Evolutionary conservation across 140 eudicot species (phyloP).

Genomic region (Senecio squalidus): DNA sequence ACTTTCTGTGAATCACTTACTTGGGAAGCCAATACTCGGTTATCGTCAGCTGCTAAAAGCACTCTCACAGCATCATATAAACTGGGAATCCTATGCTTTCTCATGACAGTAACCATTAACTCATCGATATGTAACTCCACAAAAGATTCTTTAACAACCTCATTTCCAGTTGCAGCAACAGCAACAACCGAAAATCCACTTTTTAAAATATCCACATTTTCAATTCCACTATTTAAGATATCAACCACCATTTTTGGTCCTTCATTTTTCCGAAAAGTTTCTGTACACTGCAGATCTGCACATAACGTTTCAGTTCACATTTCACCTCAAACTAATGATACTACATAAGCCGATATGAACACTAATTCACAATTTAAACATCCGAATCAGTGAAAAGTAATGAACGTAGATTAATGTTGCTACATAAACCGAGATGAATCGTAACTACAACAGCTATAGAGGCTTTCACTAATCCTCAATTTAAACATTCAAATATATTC

Average conservation of each 20-base stretch:
- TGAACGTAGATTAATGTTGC: too few relatives aligned
- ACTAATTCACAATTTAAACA: too few relatives aligned
- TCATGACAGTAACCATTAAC: conserved; percentile 48
- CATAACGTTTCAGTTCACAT: neutral
- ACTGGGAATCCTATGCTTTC: conserved; percentile 46
- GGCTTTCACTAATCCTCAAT: neutral
- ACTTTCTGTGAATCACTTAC: conserved; percentile 37
- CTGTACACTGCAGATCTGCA: conserved; percentile 87
- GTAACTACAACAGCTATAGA: too few relatives aligned
- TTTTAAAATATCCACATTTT: conserved; percentile 46
- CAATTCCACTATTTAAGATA: conserved; percentile 40
- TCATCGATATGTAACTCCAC: conserved; percentile 78
- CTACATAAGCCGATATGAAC: too few relatives aligned
- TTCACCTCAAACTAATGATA: conserved; percentile 4
- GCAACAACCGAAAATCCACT: conserved; percentile 72
- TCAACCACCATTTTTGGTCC: conserved; percentile 67
- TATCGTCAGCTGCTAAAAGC: conserved; percentile 82
- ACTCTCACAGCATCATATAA: conserved; percentile 79
- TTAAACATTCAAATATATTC: too few relatives aligned
- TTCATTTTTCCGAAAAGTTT: conserved; percentile 50
- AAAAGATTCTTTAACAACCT: conserved; percentile 80
- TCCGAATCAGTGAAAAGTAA: too few relatives aligned
- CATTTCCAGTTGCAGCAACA: conserved; percentile 91
- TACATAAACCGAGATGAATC: too few relatives aligned
- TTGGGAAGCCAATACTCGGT: conserved; percentile 91